Percentiles rank a stretch among this genome's conserved stretches.
Conservation (phyloP, 441 rosid species). For the Euphorbia celastroides region DNA sequence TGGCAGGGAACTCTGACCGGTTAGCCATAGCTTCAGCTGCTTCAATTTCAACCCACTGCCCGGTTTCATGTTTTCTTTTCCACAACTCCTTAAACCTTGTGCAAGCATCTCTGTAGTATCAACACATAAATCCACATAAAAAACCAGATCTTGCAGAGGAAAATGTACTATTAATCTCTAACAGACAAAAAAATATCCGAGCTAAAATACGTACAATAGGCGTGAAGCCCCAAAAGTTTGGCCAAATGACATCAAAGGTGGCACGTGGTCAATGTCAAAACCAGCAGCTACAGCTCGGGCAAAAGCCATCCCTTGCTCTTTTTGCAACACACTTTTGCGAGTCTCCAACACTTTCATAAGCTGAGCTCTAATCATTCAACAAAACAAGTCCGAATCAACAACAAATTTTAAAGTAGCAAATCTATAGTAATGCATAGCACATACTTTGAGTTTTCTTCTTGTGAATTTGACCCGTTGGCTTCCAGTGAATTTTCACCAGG, state of each 20-base stretch:
- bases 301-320: conserved; percentile 99
- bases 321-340: conserved; percentile 68
- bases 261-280: conserved; percentile 73
- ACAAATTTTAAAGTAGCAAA: background rate
- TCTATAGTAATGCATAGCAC: conserved; percentile 1
- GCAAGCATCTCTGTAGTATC: conserved; percentile 81
- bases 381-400: conserved; percentile 5
- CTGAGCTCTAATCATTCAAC: conserved; percentile 53
- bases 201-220: conserved; percentile 48
- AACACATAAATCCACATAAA: conserved; percentile 20
- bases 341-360: conserved; percentile 90
- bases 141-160: too few species aligned
- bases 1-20: conserved; percentile 43
- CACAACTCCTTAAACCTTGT: conserved; percentile 67
- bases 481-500: conserved; percentile 57
- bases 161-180: background rate
- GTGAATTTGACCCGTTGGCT: conserved; percentile 41
- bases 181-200: background rate
- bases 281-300: conserved; percentile 99
- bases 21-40: conserved; percentile 57
- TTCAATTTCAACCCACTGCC: conserved; percentile 91
- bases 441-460: conserved; percentile 75
- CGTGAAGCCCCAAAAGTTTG: conserved; percentile 92
- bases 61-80: conserved; percentile 93
- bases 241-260: conserved; percentile 66